These are phyloP conservation scores for Aulographum hederae DNA, from an alignment of 2,329 filamentous ascomycete species.

Conservation along the genomic window DNA sequence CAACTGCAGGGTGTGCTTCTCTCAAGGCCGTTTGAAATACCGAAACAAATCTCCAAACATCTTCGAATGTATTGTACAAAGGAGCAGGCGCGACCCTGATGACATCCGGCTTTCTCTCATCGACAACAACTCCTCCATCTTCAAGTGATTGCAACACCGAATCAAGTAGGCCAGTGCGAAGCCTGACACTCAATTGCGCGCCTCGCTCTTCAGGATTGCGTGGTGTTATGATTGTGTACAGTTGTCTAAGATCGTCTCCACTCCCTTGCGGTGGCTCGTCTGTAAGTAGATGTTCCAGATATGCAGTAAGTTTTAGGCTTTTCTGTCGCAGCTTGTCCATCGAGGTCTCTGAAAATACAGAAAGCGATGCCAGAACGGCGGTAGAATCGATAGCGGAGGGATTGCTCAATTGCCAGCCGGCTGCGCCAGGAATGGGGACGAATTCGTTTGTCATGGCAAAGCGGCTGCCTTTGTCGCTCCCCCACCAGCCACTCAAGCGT, in stretches of 20 bases:
- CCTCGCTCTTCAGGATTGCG: slow-evolving; percentile 48
- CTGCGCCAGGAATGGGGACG: slow-evolving; percentile 57
- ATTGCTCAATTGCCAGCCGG: slow-evolving; percentile 73
- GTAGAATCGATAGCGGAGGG: slow-evolving; percentile 63
- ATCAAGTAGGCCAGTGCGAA: slow-evolving; percentile 54
- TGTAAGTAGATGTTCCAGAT: slow-evolving; percentile 50
- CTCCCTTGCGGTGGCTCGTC: slow-evolving; percentile 12
- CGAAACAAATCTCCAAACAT: slow-evolving; percentile 41
- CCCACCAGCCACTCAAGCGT: slow-evolving; percentile 73
- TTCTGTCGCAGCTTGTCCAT: slow-evolving; percentile 54
- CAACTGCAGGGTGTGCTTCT: background rate
- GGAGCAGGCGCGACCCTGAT: slow-evolving; percentile 70
- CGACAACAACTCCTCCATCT: slow-evolving; percentile 53
- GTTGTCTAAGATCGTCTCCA: slow-evolving; percentile 1
- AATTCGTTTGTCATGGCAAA: slow-evolving; percentile 77
- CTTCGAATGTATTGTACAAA: slow-evolving; percentile 63
- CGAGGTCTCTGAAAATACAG: slow-evolving; percentile 52
- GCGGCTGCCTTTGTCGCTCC: slow-evolving; percentile 54
- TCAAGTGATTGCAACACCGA: slow-evolving; percentile 44
- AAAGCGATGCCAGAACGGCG: slow-evolving; percentile 52
- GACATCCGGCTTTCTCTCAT: slow-evolving; percentile 73
- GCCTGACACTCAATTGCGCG: slow-evolving; percentile 58
- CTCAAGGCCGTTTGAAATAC: slow-evolving; percentile 1
- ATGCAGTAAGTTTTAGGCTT: slow-evolving; percentile 55
- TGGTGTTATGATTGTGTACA: slow-evolving; percentile 48